phyloP scores from a whole-genome alignment of 2,329 filamentous ascomycete species.

The Hypomyces perniciosus region DNA sequence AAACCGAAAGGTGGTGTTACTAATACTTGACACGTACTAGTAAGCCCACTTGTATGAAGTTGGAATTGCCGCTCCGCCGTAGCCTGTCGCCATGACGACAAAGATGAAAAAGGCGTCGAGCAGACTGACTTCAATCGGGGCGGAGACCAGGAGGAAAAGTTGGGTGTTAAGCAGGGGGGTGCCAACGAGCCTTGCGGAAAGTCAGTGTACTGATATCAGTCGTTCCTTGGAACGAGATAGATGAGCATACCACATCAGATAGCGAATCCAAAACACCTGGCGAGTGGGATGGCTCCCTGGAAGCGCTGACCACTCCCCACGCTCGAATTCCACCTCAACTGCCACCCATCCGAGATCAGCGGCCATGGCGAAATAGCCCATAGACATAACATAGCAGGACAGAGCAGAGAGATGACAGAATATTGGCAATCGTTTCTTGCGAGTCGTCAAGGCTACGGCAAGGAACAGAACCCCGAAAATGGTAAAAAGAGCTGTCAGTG shows the following conservation, averaged over 20 bases:
- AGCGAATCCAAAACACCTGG: constrained; percentile 50
- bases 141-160: constrained; percentile 53
- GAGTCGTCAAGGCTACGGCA: background rate
- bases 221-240: no score
- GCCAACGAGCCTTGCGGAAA: constrained; percentile 35
- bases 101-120: constrained; percentile 42
- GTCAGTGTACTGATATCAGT: background rate
- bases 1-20: background rate
- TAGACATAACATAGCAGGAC: constrained; percentile 31
- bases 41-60: constrained; percentile 12
- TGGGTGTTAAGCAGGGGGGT: constrained; percentile 59
- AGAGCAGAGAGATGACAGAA: background rate
- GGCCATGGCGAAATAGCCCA: constrained; percentile 47
- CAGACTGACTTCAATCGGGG: constrained; percentile 48
- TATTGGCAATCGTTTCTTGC: background rate
- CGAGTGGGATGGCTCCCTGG: constrained; percentile 38
- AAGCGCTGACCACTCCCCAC: constrained; percentile 15
- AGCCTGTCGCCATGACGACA: constrained; percentile 41
- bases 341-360: constrained; percentile 43
- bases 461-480: background rate
- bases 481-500: background rate
- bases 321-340: constrained; percentile 47
- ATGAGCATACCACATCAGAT: constrained; percentile 41
- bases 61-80: constrained; percentile 40
- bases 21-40: background rate